phyloP scores from a whole-genome alignment of 208 protist species.

The Novymonas esmeraldas region DNA sequence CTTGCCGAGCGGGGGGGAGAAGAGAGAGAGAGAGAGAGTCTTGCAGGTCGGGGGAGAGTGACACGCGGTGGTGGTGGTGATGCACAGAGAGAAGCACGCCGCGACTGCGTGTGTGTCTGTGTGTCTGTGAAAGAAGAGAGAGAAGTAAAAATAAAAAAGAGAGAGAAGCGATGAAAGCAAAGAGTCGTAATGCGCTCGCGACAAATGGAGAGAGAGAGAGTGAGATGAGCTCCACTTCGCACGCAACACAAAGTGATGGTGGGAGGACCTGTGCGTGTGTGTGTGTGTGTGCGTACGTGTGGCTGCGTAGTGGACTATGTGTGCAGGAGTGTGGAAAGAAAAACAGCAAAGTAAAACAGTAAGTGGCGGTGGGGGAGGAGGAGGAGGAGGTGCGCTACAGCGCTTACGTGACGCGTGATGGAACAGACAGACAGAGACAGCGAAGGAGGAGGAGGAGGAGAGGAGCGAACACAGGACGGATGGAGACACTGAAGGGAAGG shows the following conservation, averaged over 20 bases:
- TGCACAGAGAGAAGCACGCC: too few relatives aligned
- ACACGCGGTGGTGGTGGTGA: too few relatives aligned
- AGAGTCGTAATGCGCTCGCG: not conserved
- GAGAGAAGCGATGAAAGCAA: too few relatives aligned
- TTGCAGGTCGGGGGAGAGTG: too few relatives aligned
- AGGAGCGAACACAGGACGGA: too few relatives aligned
- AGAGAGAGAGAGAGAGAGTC: not conserved
- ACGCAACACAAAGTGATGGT: not conserved
- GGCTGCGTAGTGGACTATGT: not conserved
- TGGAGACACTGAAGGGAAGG: too few relatives aligned
- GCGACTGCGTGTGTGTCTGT: not conserved
- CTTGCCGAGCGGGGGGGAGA: not conserved
- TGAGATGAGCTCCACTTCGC: not conserved
- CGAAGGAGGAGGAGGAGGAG: not conserved
- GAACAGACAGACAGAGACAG: not conserved
- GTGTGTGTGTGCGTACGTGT: conserved; percentile 1
- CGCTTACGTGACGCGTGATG: too few relatives aligned
- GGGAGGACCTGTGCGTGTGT: not conserved
- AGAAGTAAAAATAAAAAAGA: too few relatives aligned
- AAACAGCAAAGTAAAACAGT: not conserved
- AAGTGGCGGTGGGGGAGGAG: not conserved
- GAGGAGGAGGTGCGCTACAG: not conserved
- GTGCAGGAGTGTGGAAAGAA: not conserved
- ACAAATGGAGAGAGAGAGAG: not conserved
- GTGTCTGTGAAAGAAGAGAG: too few relatives aligned